phyloP scores from a whole-genome alignment of 108 stramenopile genomes.

The Hondaea fermentalgiana region DNA sequence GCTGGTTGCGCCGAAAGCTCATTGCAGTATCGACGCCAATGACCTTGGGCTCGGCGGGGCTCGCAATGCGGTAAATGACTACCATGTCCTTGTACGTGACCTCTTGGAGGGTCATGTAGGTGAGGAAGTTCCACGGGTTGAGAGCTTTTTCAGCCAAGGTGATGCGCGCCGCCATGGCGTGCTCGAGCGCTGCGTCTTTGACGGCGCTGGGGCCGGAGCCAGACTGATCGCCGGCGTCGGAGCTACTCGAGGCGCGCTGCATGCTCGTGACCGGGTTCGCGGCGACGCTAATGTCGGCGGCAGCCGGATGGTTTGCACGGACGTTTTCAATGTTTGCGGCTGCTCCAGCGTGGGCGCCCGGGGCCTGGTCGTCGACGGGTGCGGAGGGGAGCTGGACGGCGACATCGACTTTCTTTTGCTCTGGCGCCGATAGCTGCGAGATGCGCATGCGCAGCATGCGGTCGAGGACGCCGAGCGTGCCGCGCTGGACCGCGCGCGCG shows the following conservation, averaged over 20 bases:
- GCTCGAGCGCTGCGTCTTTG: not conserved
- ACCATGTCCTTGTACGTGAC: conserved; percentile 2
- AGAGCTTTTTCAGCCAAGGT: not conserved
- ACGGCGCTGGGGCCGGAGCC: not conserved
- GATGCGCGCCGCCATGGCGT: not conserved
- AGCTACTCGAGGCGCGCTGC: not conserved
- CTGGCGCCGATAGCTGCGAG: not conserved
- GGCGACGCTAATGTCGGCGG: not conserved
- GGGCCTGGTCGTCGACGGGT: not conserved
- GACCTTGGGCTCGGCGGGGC: not conserved
- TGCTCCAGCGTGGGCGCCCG: not conserved
- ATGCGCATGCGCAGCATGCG: not conserved
- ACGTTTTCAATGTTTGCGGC: not conserved
- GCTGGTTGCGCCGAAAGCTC: not conserved
- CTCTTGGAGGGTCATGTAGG: conserved; percentile 1
- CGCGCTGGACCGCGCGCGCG: not conserved
- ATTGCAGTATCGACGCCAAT: not conserved
- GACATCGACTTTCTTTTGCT: not conserved
- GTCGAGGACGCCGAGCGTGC: not conserved
- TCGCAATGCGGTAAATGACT: not conserved
- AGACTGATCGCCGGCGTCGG: not conserved
- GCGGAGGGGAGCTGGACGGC: not conserved
- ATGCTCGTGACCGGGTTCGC: not conserved
- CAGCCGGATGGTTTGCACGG: not conserved
- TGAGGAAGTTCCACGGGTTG: not conserved